Evolutionary conservation across 192 early-diverging fungal species (phyloP).

Genomic region (Martensiomyces pterosporus): DNA sequence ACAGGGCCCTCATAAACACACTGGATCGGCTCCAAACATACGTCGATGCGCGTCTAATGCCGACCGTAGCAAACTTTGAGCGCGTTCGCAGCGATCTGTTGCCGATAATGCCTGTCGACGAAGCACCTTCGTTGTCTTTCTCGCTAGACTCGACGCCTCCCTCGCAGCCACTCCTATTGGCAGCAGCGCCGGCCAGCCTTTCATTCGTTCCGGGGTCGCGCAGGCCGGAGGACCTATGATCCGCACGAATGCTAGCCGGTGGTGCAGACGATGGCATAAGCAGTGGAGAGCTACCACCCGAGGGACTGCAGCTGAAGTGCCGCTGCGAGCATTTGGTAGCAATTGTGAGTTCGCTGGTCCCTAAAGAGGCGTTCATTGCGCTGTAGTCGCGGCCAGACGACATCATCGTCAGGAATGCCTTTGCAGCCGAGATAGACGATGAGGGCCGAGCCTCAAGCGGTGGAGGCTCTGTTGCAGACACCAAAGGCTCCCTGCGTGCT

Average conservation of each 20-base stretch:
- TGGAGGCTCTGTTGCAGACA: not conserved
- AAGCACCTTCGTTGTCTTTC: slow-evolving; percentile 1
- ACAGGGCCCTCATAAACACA: slow-evolving; percentile 40
- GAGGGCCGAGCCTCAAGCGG: slow-evolving; percentile 7
- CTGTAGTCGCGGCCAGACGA: slow-evolving; percentile 6
- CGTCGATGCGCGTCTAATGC: slow-evolving; percentile 44
- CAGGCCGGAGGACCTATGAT: no score
- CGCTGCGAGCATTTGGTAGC: no score
- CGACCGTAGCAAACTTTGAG: slow-evolving; percentile 36
- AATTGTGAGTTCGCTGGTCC: slow-evolving; percentile 3
- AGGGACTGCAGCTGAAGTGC: no score
- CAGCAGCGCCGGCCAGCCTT: not conserved
- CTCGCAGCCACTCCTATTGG: not conserved
- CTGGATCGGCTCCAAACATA: slow-evolving; percentile 47
- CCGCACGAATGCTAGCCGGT: no score
- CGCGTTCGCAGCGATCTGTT: slow-evolving; percentile 33
- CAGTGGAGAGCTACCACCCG: no score
- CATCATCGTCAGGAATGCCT: slow-evolving; percentile 43
- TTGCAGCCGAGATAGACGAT: slow-evolving; percentile 42
- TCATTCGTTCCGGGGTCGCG: no score
- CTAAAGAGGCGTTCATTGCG: not conserved
- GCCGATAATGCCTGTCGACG: slow-evolving; percentile 13
- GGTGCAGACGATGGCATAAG: no score
- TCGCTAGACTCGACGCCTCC: not conserved
- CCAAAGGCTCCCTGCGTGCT: slow-evolving; percentile 2